These are phyloP conservation scores for Fusarium gaditjirri DNA, from an alignment of 2,329 filamentous ascomycete genomes.

Conservation along the genomic window DNA sequence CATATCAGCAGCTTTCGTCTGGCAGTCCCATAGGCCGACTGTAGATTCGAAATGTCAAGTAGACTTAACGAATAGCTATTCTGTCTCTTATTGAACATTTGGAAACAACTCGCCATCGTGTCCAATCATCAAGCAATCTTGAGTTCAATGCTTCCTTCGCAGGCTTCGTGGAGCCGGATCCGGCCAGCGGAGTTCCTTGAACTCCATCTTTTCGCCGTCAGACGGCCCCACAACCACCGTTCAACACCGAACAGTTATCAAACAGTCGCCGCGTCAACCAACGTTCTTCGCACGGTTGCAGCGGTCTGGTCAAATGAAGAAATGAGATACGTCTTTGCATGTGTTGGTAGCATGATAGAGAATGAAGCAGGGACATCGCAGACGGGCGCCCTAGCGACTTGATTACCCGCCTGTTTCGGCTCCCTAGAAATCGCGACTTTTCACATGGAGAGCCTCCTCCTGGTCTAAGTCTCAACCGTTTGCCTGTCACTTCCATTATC, in stretches of 20 bases:
- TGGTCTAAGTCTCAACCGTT: background rate
- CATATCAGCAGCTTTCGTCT: background rate
- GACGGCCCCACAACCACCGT: constrained; percentile 24
- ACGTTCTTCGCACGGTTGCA: constrained; percentile 10
- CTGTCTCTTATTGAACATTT: background rate
- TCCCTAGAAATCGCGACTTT: background rate
- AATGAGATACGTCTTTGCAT: background rate
- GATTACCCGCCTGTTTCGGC: background rate
- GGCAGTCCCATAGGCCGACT: background rate
- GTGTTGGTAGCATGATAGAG: background rate
- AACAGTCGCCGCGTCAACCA: constrained; percentile 8
- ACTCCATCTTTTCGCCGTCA: constrained; percentile 31
- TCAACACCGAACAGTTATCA: background rate
- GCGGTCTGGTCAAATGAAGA: background rate
- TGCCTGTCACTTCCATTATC: background rate
- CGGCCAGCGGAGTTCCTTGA: constrained; percentile 11
- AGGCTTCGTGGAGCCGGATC: constrained; percentile 23
- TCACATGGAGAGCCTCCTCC: background rate
- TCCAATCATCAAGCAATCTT: background rate
- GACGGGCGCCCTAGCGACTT: background rate
- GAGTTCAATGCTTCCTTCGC: background rate
- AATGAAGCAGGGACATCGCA: background rate
- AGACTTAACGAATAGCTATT: background rate
- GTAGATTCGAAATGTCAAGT: background rate
- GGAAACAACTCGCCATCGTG: background rate